Base-by-base conservation (phyloP, 2,329 filamentous ascomycete genomes). In the Colletotrichum phormii region DNA sequence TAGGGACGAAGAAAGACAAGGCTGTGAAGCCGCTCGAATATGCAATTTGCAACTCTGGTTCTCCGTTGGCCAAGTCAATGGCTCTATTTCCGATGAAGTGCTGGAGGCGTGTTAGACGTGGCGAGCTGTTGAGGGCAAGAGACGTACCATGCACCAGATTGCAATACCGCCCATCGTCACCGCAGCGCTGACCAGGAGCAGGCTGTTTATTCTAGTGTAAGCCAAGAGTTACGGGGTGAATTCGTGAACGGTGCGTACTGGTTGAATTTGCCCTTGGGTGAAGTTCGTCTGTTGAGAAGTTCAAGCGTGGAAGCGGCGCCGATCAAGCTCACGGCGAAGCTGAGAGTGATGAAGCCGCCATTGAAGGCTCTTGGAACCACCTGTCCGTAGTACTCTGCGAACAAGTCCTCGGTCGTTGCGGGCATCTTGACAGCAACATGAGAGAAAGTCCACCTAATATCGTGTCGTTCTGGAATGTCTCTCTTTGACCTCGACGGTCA, bases 21-120 rank as follows among this genome's bases (percentile, higher is more conserved):
- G 90, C 90, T 0, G 94, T 97, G 79, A 91, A 94, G 31, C 89
- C 88, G 67, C 89, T 84, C 64, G 89, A 94, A 85, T 97, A 97
- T 46, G 90, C 87, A 64, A 97, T 91, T 75, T 96, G 94, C 12
- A 94, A 84, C 46, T 89, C 83, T 13, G 83, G 75, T 72, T 89
- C 82, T 51, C 93, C 93, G 75, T 91, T 76, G 51, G 88, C 92
- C 22, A 97, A 87, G 31, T 92, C 85, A 73, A 96, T 93, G 15
- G 94, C 94, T 64, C 93, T 88, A 79, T 97, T 96, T 26, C 94
- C 94, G 75, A 97, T 92, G 78, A 94, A 96, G 80, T 97, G 94
- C 93, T 92, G 85, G 73, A 83, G 84, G 31, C 24, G 22, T 62
- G 65, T 83, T 78, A 46, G 83, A 78, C 70, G 82, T 85, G 29